Conservation (phyloP, 768 basidiomycete genomes). For the Leccinum variicolor region DNA sequence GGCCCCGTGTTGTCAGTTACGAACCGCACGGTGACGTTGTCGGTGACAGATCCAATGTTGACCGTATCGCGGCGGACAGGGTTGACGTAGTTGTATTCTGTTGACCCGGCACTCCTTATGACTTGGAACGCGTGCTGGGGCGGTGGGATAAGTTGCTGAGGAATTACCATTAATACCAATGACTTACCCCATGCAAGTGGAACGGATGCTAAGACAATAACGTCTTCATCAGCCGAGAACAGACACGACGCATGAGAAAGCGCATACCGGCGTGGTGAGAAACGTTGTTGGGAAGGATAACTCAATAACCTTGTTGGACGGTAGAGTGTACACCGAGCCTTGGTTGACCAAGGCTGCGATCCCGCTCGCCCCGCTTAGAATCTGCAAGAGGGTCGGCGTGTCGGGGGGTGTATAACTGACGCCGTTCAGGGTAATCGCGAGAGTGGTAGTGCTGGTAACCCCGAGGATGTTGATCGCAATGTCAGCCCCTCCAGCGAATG, state of each 20-base stretch:
- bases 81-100: slow-evolving; percentile 41
- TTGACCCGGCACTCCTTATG: slow-evolving; percentile 37
- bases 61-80: slow-evolving; percentile 56
- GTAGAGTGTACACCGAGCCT: slow-evolving; percentile 42
- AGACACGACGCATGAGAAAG: not conserved
- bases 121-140: slow-evolving; percentile 41
- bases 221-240: not conserved
- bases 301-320: slow-evolving; percentile 44
- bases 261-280: slow-evolving; percentile 30
- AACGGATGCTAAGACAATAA: slow-evolving; percentile 35
- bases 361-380: slow-evolving; percentile 36
- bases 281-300: slow-evolving; percentile 20
- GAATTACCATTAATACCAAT: not conserved
- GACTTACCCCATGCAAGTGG: slow-evolving; percentile 44
- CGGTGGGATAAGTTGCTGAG: not conserved
- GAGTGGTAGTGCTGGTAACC: slow-evolving; percentile 23
- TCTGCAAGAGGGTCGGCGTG: slow-evolving; percentile 44
- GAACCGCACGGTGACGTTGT: slow-evolving; percentile 57
- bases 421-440: slow-evolving; percentile 33
- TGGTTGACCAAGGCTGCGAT: slow-evolving; percentile 36
- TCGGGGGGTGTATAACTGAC: slow-evolving; percentile 33
- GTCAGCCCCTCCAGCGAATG: slow-evolving; percentile 39
- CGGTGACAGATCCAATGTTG: slow-evolving; percentile 25
- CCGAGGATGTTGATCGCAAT: slow-evolving; percentile 36
- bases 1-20: slow-evolving; percentile 57